Percentiles rank a stretch among this genome's conserved stretches.
Conservation (phyloP, 768 basidiomycete genomes). For the Naganishia vaughanmartiniae region DNA sequence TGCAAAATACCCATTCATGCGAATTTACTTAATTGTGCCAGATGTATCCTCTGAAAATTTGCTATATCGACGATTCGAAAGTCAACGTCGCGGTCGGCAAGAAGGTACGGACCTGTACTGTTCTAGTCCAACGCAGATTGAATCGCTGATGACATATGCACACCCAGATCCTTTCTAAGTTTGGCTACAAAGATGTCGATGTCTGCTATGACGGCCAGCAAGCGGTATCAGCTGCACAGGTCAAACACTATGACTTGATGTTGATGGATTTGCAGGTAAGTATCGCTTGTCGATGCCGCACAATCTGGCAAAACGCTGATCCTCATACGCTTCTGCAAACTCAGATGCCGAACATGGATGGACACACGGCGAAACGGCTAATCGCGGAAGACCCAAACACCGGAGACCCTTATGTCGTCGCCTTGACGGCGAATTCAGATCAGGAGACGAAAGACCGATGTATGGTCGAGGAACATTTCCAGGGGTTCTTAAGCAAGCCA, state of each 20-base stretch:
- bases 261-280: slow-evolving; percentile 46
- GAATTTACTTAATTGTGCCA: neutral
- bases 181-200: slow-evolving; percentile 39
- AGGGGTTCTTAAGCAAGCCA: slow-evolving; percentile 26
- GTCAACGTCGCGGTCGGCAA: slow-evolving; percentile 39
- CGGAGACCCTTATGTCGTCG: slow-evolving; percentile 35
- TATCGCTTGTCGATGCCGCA: neutral
- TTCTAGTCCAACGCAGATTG: neutral
- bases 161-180: slow-evolving; percentile 34
- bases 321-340: neutral
- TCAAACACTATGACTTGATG: slow-evolving; percentile 42
- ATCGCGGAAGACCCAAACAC: slow-evolving; percentile 34
- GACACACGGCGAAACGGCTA: slow-evolving; percentile 36
- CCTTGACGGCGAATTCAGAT: slow-evolving; percentile 43
- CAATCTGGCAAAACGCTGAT: too few species aligned
- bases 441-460: slow-evolving; percentile 21
- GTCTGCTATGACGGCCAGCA: slow-evolving; percentile 43
- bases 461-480: slow-evolving; percentile 10
- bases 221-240: slow-evolving; percentile 42
- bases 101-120: slow-evolving; percentile 21
- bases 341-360: slow-evolving; percentile 44
- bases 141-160: neutral
- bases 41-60: slow-evolving; percentile 35
- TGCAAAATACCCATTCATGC: neutral
- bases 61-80: slow-evolving; percentile 44